Conservation (phyloP, 331 rosid genomes). For the Stylosanthes scabra region DNA sequence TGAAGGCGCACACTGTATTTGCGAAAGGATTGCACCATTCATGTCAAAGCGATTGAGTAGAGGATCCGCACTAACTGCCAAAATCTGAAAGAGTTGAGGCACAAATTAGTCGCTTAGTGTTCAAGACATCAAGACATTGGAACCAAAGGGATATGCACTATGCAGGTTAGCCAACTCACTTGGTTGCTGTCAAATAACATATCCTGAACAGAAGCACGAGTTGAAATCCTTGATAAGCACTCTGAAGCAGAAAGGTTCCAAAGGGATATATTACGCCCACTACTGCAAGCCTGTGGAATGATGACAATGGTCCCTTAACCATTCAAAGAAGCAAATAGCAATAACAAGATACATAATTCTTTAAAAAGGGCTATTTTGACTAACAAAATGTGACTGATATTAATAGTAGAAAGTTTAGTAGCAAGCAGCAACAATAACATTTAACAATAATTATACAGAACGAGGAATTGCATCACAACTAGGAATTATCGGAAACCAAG, state of each 20-base stretch:
- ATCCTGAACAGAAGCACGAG: conserved; percentile 76
- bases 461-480: conserved; percentile 20
- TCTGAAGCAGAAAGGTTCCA: conserved; percentile 96
- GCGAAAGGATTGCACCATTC: conserved; percentile 80
- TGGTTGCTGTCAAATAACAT: conserved; percentile 77
- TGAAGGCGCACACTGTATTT: conserved; percentile 86
- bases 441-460: background rate
- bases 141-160: background rate
- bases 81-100: conserved; percentile 52
- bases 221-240: conserved; percentile 66
- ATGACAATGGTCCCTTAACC: conserved; percentile 36
- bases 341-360: conserved; percentile 28
- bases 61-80: conserved; percentile 90
- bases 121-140: conserved; percentile 19
- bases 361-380: conserved; percentile 15
- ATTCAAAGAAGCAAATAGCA: conserved; percentile 29
- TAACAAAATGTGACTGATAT: conserved; percentile 2
- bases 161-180: conserved; percentile 52
- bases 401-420: conserved; percentile 6
- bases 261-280: conserved; percentile 79
- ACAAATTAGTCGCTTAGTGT: background rate
- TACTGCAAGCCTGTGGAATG: conserved; percentile 74
- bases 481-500: background rate
- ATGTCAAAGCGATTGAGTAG: conserved; percentile 76
- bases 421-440: conserved; percentile 1